Conservation (phyloP, 1,284 basidiomycete genomes). For the Cryptococcus sp. region DNA sequence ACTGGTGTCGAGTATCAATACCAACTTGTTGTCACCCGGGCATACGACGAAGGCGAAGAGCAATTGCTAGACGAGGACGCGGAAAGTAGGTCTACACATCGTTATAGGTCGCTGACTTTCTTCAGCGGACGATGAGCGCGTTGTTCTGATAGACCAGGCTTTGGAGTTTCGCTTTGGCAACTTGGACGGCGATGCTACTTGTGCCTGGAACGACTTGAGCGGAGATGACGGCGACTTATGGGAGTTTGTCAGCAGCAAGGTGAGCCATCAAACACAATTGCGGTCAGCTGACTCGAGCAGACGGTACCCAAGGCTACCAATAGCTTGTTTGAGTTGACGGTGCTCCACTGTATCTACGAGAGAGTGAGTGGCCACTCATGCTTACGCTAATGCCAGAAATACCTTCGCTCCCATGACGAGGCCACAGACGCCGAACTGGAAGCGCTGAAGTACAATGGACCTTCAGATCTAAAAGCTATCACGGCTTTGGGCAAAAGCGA, state of each 20-base stretch:
- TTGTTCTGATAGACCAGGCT: slow-evolving; percentile 86
- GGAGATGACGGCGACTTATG: slow-evolving; percentile 53
- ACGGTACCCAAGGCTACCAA: slow-evolving; percentile 78
- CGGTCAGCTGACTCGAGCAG: slow-evolving; percentile 64
- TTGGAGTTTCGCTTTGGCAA: slow-evolving; percentile 77
- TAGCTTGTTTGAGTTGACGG: slow-evolving; percentile 84
- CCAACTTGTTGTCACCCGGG: slow-evolving; percentile 92
- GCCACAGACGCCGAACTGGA: slow-evolving; percentile 68
- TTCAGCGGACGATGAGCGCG: slow-evolving; percentile 83
- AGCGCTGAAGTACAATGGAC: slow-evolving; percentile 62
- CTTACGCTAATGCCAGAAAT: slow-evolving; percentile 61
- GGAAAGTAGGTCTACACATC: slow-evolving; percentile 67
- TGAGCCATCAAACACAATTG: slow-evolving; percentile 11
- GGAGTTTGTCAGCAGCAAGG: slow-evolving; percentile 53
- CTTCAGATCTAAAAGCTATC: not conserved
- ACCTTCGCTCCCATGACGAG: slow-evolving; percentile 68
- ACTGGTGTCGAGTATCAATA: slow-evolving; percentile 82
- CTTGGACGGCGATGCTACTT: slow-evolving; percentile 76
- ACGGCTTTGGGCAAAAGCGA: not conserved
- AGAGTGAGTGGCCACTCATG: slow-evolving; percentile 37
- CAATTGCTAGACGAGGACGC: slow-evolving; percentile 91
- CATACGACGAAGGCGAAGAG: slow-evolving; percentile 94
- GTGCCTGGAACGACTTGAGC: slow-evolving; percentile 82
- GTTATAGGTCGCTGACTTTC: slow-evolving; percentile 1
- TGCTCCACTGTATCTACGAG: slow-evolving; percentile 93